Evolutionary conservation across 108 stramenopile genomes (phyloP).

Genomic region (Cylindrotheca fusiformis): DNA sequence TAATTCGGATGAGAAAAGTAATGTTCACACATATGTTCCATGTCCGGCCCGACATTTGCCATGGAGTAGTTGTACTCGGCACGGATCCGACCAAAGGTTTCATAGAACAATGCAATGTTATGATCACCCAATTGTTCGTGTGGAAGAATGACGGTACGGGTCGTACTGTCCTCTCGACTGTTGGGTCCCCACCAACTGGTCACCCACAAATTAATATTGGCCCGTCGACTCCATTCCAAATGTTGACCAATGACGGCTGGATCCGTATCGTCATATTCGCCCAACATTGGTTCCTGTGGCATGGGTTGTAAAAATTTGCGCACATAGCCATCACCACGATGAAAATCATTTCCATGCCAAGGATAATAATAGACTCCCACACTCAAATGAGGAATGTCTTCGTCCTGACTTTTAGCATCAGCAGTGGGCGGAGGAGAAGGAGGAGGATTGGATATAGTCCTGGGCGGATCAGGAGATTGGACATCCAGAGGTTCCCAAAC

Average conservation of each 20-base stretch:
- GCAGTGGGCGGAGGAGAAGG: neutral
- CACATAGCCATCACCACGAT: conserved; percentile 27
- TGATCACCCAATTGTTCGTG: conserved; percentile 11
- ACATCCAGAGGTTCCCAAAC: too few species aligned
- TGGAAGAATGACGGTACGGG: conserved; percentile 23
- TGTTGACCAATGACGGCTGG: conserved; percentile 40
- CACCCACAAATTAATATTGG: conserved; percentile 31
- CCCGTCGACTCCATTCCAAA: conserved; percentile 33
- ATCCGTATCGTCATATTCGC: conserved; percentile 41
- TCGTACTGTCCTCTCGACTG: conserved; percentile 17
- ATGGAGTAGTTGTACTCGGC: conserved; percentile 1
- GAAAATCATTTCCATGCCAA: conserved; percentile 40
- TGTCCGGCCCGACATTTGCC: conserved; percentile 9
- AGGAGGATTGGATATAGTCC: too few species aligned
- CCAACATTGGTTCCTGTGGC: conserved; percentile 26
- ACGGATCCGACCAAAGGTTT: conserved; percentile 29
- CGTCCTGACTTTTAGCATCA: neutral
- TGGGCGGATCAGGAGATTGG: neutral
- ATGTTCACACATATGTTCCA: conserved; percentile 29
- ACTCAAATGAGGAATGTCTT: conserved; percentile 4
- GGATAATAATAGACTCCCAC: conserved; percentile 54
- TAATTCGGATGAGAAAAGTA: conserved; percentile 50
- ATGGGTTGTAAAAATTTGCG: conserved; percentile 26
- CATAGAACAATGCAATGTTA: conserved; percentile 44
- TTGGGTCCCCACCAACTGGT: conserved; percentile 46